Percentiles rank a stretch among this genome's conserved stretches.
Conservation (phyloP, 148 eudicot species). For the Suaeda aralocaspica region DNA sequence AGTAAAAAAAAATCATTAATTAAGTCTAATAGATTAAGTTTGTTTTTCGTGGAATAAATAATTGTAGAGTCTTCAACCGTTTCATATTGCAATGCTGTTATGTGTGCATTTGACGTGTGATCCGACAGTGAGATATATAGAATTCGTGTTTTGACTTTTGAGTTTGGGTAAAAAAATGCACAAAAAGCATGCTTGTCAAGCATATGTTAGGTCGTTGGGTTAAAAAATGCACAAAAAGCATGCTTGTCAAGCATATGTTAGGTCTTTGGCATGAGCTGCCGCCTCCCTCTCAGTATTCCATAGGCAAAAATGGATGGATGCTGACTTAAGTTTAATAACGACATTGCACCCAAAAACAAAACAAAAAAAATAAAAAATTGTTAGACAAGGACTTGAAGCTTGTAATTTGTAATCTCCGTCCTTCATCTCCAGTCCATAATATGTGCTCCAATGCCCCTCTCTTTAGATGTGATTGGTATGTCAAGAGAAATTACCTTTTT, state of each 20-base stretch:
- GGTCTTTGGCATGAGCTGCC: background rate
- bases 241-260: background rate
- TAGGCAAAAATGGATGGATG: background rate
- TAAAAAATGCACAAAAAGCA: background rate
- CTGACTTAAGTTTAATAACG: no score
- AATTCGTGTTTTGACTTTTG: background rate
- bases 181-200: background rate
- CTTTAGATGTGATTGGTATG: no score
- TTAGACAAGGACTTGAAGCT: background rate
- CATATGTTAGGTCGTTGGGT: background rate
- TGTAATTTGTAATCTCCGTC: background rate
- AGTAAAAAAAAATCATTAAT: no score
- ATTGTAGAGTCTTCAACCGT: no score
- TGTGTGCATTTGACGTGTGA: slow-evolving; percentile 6
- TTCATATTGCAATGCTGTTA: background rate
- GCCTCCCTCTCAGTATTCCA: background rate
- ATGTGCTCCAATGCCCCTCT: no score
- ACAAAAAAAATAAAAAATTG: no score
- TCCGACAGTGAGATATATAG: background rate
- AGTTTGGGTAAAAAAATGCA: background rate
- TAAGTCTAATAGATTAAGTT: background rate
- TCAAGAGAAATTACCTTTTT: no score
- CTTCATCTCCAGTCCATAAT: background rate
- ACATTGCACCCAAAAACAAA: no score
- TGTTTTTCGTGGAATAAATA: background rate